Percentiles rank a stretch among this genome's conserved stretches.
Evolutionary conservation across 1,139 yeast genomes (phyloP).

Genomic region (Kodamaea suecica): DNA sequence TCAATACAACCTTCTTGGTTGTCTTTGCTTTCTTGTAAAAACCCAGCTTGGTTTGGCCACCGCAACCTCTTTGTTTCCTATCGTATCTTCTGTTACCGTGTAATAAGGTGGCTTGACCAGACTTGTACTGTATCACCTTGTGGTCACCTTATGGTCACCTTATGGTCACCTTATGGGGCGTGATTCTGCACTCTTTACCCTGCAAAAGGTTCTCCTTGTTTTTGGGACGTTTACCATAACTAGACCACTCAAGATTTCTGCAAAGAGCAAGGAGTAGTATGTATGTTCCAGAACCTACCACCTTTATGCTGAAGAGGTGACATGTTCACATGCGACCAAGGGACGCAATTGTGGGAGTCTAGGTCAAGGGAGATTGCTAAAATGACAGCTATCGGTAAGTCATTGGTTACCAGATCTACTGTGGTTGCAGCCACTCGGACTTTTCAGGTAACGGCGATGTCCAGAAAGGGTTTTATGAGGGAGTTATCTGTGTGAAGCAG

Average conservation of each 20-base stretch:
- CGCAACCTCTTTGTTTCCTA: conserved; percentile 99
- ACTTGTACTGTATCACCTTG: conserved; percentile 99
- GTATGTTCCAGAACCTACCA: neutral
- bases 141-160: too few relatives aligned
- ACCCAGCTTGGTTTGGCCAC: conserved; percentile 99
- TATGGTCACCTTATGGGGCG: conserved; percentile 91
- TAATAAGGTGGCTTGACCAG: conserved; percentile 98
- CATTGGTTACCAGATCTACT: too few relatives aligned
- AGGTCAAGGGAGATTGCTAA: too few relatives aligned
- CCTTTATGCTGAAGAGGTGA: neutral
- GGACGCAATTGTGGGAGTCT: too few relatives aligned
- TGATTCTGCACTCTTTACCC: conserved; percentile 99
- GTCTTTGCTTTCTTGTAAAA: conserved; percentile 99
- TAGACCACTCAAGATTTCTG: neutral
- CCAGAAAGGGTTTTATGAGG: too few relatives aligned
- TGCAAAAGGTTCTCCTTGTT: conserved; percentile 99
- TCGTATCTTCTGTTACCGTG: conserved; percentile 99
- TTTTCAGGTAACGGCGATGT: too few relatives aligned
- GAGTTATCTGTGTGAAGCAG: too few relatives aligned
- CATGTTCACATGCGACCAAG: neutral
- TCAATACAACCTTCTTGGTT: conserved; percentile 99
- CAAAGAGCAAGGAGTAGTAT: neutral
- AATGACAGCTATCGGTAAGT: too few relatives aligned
- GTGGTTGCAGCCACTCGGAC: too few relatives aligned
- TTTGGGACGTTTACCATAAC: conserved; percentile 96